Percentiles rank a stretch among this genome's conserved stretches.
phyloP scores from a whole-genome alignment of 2,329 filamentous ascomycete genomes.

The Clathrospora elynae region DNA sequence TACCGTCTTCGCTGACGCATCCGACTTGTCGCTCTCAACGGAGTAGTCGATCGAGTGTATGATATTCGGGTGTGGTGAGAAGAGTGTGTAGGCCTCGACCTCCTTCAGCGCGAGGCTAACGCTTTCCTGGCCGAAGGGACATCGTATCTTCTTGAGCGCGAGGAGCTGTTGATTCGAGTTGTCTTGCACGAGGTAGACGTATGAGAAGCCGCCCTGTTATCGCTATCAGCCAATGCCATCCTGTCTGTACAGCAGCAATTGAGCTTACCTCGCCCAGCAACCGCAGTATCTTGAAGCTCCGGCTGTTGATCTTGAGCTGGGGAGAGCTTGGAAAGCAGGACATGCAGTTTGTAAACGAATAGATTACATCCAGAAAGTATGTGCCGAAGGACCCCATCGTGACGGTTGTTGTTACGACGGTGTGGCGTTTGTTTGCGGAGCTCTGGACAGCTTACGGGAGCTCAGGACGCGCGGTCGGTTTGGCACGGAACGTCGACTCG shows the following conservation, averaged over 20 bases:
- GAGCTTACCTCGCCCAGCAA: constrained; percentile 83
- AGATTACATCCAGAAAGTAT: constrained; percentile 84
- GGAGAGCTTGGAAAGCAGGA: constrained; percentile 95
- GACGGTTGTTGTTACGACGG: constrained; percentile 9
- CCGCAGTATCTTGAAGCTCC: constrained; percentile 93
- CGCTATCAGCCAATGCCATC: constrained; percentile 6
- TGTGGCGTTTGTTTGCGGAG: constrained; percentile 15
- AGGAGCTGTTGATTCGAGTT: constrained; percentile 81
- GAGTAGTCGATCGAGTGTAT: constrained; percentile 84
- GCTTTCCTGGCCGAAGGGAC: constrained; percentile 95
- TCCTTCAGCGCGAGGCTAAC: constrained; percentile 94
- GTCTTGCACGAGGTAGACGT: constrained; percentile 98
- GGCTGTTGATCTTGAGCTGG: constrained; percentile 90
- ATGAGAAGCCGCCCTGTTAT: constrained; percentile 87
- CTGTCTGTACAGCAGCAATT: not conserved
- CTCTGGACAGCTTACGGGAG: constrained; percentile 25
- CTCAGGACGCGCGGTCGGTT: constrained; percentile 17
- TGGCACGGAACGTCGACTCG: not conserved
- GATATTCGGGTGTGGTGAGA: constrained; percentile 80
- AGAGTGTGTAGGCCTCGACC: constrained; percentile 94
- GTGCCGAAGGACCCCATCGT: constrained; percentile 48
- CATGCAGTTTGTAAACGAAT: constrained; percentile 91
- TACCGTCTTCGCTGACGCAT: constrained; percentile 81
- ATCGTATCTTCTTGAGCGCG: constrained; percentile 98
- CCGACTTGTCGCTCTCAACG: constrained; percentile 72